Evolutionary conservation across 768 basidiomycete genomes (phyloP).

Genomic region (Clitopilus hobsonii): DNA sequence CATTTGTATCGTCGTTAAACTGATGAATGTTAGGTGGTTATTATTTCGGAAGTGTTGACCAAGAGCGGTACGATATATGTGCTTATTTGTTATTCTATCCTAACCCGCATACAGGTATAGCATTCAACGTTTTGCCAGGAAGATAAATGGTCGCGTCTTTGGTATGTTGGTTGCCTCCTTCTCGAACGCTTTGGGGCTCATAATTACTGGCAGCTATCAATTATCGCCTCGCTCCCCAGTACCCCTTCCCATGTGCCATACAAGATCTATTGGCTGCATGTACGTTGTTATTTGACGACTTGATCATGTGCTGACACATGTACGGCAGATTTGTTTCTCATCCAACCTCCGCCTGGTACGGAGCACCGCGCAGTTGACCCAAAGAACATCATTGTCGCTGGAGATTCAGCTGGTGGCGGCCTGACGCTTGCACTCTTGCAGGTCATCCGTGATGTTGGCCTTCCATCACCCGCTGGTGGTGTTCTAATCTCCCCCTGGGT

Average conservation of each 20-base stretch:
- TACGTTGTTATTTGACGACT: constrained; percentile 24
- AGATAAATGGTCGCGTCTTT: constrained; percentile 89
- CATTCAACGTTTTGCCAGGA: constrained; percentile 83
- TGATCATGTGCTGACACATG: neutral
- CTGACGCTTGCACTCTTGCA: constrained; percentile 80
- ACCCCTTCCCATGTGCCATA: constrained; percentile 90
- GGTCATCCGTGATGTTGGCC: constrained; percentile 76
- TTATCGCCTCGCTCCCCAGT: constrained; percentile 91
- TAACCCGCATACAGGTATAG: constrained; percentile 45
- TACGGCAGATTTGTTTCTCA: constrained; percentile 74
- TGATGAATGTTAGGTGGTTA: constrained; percentile 54
- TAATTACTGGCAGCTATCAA: constrained; percentile 79
- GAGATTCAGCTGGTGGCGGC: constrained; percentile 93
- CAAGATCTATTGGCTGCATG: constrained; percentile 90
- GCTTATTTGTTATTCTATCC: constrained; percentile 1
- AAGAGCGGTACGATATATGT: constrained; percentile 47
- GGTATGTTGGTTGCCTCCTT: too few species aligned
- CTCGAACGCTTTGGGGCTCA: too few species aligned
- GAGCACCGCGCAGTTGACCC: constrained; percentile 79
- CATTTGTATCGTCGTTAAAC: neutral
- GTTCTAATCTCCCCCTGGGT: constrained; percentile 92
- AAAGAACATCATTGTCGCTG: constrained; percentile 76
- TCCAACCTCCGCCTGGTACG: constrained; percentile 77
- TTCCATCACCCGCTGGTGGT: constrained; percentile 84
- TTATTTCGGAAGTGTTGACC: constrained; percentile 78